Evolutionary conservation across 139 green algal species (phyloP).

Genomic region (Eudorina sp.): DNA sequence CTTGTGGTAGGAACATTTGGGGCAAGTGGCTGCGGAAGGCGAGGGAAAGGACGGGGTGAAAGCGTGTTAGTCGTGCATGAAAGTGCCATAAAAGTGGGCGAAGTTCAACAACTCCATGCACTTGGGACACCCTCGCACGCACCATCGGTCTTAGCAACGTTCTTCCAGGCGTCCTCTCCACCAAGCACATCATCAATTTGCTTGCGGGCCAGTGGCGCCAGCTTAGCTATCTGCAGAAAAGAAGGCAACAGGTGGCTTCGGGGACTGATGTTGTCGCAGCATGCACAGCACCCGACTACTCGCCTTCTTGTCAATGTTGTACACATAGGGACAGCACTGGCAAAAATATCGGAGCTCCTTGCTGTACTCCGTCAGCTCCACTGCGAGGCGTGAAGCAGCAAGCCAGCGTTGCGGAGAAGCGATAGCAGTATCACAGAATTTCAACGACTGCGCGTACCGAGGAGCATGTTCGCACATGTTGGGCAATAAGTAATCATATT

Average conservation of each 20-base stretch:
- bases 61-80: too few species aligned
- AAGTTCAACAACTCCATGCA: too few species aligned
- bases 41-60: background rate
- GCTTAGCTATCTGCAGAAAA: constrained; percentile 75
- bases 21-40: constrained; percentile 74
- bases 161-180: constrained; percentile 91
- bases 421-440: too few species aligned
- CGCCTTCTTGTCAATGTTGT: constrained; percentile 83
- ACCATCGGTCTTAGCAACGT: constrained; percentile 88
- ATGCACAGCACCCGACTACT: background rate
- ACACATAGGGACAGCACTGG: constrained; percentile 89
- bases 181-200: constrained; percentile 93
- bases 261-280: background rate
- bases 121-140: too few species aligned
- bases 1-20: constrained; percentile 82
- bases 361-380: constrained; percentile 71
- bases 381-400: constrained; percentile 55
- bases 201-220: constrained; percentile 78
- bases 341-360: constrained; percentile 83
- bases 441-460: constrained; percentile 66
- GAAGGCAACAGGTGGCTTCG: background rate
- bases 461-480: constrained; percentile 91
- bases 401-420: too few species aligned
- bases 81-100: too few species aligned
- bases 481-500: constrained; percentile 84